Base-by-base conservation (phyloP, 192 early-diverging fungal species). In the Entomortierella chlamydospora region DNA sequence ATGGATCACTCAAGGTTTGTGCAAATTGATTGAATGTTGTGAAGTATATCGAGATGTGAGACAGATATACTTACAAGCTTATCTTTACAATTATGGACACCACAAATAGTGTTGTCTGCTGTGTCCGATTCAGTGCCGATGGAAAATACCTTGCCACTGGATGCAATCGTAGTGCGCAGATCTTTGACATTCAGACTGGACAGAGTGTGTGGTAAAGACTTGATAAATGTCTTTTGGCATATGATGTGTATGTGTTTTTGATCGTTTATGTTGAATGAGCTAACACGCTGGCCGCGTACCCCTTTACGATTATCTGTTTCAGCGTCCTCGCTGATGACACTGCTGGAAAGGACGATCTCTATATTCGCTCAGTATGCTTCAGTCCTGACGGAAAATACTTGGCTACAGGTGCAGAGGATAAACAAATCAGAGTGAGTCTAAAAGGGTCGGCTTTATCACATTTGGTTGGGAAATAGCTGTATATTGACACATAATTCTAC, bases 331-430 rank as follows among this genome's bases (percentile, higher is more conserved):
- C 87, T 8, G 95, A 96, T 81, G 91, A 95, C 45, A 87, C 77
- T 41, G 89, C 88, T 26, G 88, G 89, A 81, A 88, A 90, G 60
- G 87, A 88, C 61, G 98, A 99, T 83, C 85, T 98, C 42, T 99
- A 99, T 67, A 96, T 99, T 76, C 92, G 98, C 26, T 95, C 92
- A 15, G 96, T 99, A 28, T 94, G 93, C 81, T 99, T 99, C 73
- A 95, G 93, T 72, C 96, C 98, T 18, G 96, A 97, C 65, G 92
- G 91, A 52, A 90, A 92, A 68, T 92, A 85, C 60, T 85, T 99
- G 23, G 97, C 96, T 13, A 97, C 97, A 4, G 97, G 97, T 29
- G 96, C 96, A 5, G 97, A 99, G 74, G 97, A 99, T 78, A 96
- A 92, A 73, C 90, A 95, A 64, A 95, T 99, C 60, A 90, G 97